These are phyloP conservation scores for Olyra latifolia DNA, from an alignment of 176 grass and related monocot species.

Conservation along the genomic window DNA sequence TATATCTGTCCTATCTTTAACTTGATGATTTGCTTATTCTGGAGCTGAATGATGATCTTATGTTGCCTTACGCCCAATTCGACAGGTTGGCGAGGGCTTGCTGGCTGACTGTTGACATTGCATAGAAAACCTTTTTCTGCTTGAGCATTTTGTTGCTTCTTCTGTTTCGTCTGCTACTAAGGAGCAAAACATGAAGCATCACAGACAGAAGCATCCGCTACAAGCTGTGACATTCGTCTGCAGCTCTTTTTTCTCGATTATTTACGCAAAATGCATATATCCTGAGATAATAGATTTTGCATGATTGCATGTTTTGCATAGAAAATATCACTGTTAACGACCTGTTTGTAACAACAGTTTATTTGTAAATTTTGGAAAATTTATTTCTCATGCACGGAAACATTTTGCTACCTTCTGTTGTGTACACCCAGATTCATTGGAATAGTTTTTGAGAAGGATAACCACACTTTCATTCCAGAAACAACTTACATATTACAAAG, in stretches of 20 bases:
- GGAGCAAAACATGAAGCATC: neutral
- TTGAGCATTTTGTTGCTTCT: conserved; percentile 18
- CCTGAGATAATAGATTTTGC: conserved; percentile 28
- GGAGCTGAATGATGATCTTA: neutral
- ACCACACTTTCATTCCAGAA: no score
- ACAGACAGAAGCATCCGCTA: neutral
- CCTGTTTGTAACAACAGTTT: conserved; percentile 37
- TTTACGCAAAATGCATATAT: neutral
- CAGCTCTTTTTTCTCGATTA: neutral
- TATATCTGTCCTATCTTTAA: neutral
- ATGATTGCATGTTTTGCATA: neutral
- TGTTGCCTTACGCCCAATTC: conserved; percentile 9
- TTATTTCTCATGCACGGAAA: neutral
- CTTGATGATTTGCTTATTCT: neutral
- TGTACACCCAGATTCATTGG: no score
- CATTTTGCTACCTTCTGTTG: no score
- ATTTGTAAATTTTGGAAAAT: neutral
- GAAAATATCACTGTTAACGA: neutral
- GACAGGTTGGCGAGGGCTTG: conserved; percentile 51
- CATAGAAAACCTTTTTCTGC: neutral
- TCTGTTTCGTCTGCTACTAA: conserved; percentile 26
- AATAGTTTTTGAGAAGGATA: no score
- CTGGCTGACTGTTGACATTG: conserved; percentile 41
- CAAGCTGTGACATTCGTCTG: neutral
- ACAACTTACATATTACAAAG: no score